These are phyloP conservation scores for Cokeromyces recurvatus DNA, from an alignment of 371 early-diverging fungal species.

Conservation along the genomic window DNA sequence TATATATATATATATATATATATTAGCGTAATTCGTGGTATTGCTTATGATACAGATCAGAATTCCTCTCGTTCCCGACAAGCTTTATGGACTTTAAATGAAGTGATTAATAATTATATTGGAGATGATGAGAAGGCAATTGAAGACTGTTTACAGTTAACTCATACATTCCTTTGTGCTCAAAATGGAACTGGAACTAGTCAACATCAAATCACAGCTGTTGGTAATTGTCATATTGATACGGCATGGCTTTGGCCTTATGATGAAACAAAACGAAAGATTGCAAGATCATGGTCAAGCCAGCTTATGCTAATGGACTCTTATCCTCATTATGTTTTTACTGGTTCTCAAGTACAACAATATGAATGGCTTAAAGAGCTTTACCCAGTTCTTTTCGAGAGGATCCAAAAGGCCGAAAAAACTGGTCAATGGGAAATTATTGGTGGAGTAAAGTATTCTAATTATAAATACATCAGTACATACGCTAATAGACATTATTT, in stretches of 20 bases:
- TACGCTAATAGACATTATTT: no score
- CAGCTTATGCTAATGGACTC: slow-evolving; percentile 81
- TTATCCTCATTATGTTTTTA: slow-evolving; percentile 87
- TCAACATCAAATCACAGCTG: slow-evolving; percentile 65
- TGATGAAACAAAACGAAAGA: slow-evolving; percentile 94
- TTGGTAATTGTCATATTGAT: slow-evolving; percentile 87
- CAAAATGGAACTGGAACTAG: slow-evolving; percentile 47
- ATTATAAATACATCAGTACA: no score
- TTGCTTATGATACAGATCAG: slow-evolving; percentile 69
- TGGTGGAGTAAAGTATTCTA: slow-evolving; percentile 62
- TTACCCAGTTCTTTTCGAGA: slow-evolving; percentile 81
- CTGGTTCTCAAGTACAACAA: slow-evolving; percentile 90
- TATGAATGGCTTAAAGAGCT: slow-evolving; percentile 85
- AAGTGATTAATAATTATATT: slow-evolving; percentile 72
- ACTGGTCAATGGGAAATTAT: slow-evolving; percentile 89
- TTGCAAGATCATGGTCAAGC: slow-evolving; percentile 89
- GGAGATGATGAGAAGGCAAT: slow-evolving; percentile 53
- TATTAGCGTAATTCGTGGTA: slow-evolving; percentile 67
- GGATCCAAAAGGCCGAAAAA: slow-evolving; percentile 66
- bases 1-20: no score
- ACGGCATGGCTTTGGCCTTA: slow-evolving; percentile 91
- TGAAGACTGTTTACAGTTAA: slow-evolving; percentile 48
- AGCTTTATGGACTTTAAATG: slow-evolving; percentile 78
- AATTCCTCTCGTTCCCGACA: slow-evolving; percentile 58
- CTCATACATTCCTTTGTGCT: slow-evolving; percentile 59